These are phyloP conservation scores for Triangularia verruculosa DNA, from an alignment of 2,329 filamentous ascomycete genomes.

Conservation along the genomic window DNA sequence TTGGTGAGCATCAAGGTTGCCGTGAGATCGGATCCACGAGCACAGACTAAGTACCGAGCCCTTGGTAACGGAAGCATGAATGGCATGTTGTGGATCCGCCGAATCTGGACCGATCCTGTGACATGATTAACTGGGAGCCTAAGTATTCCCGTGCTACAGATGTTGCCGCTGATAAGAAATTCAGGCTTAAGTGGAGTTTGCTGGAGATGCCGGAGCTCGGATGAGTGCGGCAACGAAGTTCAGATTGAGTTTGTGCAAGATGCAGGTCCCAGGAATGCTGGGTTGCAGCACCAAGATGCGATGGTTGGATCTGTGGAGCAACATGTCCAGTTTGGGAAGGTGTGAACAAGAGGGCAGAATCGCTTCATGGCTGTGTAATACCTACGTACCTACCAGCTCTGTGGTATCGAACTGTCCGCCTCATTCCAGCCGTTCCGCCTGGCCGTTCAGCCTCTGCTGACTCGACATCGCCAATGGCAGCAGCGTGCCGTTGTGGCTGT, in stretches of 20 bases:
- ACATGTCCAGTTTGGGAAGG: slow-evolving; percentile 6
- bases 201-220: background rate
- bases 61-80: background rate
- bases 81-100: background rate
- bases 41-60: background rate
- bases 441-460: background rate
- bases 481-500: background rate
- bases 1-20: background rate
- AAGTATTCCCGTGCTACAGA: background rate
- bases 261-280: background rate
- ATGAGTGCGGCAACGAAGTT: background rate
- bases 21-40: background rate
- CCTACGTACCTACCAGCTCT: background rate
- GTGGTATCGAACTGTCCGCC: background rate
- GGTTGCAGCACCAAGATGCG: background rate
- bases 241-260: background rate
- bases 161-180: background rate
- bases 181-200: background rate
- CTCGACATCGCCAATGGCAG: background rate
- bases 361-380: background rate
- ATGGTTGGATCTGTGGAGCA: background rate
- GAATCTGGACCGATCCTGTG: background rate
- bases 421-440: slow-evolving; percentile 1
- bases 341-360: slow-evolving; percentile 1
- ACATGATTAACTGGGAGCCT: background rate